Evolutionary conservation across 768 basidiomycete species (phyloP).

Genomic region (Lactarius deliciosus): DNA sequence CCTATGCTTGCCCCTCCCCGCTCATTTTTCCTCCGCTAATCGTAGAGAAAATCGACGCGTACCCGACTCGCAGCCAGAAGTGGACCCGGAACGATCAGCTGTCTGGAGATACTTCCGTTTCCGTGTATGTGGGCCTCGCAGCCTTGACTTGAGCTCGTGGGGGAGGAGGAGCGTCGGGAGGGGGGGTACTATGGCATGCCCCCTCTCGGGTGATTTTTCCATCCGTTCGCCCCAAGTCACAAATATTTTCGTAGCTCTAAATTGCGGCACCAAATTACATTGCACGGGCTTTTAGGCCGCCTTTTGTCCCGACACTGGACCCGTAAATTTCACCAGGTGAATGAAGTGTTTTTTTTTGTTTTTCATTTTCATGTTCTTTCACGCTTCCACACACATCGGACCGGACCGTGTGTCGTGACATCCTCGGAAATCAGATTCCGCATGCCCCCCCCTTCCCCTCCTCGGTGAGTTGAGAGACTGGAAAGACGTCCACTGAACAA

Average conservation of each 20-base stretch:
- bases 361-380: background rate
- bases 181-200: background rate
- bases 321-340: background rate
- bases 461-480: background rate
- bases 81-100: background rate
- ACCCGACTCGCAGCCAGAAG: background rate
- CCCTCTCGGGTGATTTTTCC: background rate
- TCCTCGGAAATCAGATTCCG: background rate
- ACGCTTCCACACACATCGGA: background rate
- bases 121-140: background rate
- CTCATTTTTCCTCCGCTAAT: conserved; percentile 3
- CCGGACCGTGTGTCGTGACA: background rate
- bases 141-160: background rate
- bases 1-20: background rate
- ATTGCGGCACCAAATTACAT: background rate
- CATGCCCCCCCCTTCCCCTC: background rate
- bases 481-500: background rate
- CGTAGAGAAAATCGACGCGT: background rate
- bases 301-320: background rate
- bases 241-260: background rate
- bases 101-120: background rate
- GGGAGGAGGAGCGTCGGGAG: background rate
- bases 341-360: no score
- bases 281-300: background rate
- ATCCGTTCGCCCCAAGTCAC: background rate